Evolutionary conservation across 1,284 basidiomycete species (phyloP).

Genomic region (Ustilago loliicola): DNA sequence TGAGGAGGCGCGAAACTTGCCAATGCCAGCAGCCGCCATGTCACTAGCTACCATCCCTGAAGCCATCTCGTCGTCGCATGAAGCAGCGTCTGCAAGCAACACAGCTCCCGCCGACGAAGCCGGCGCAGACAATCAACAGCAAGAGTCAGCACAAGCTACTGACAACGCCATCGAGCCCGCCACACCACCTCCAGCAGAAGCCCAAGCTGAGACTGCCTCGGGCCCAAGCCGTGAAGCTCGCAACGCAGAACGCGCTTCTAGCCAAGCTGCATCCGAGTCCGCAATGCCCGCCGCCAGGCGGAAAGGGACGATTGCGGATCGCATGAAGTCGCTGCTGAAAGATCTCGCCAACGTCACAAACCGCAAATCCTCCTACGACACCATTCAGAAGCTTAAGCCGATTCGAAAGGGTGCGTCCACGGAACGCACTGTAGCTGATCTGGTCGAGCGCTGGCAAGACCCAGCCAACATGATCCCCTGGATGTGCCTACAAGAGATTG

Average conservation of each 20-base stretch:
- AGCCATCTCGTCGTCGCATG: constrained; percentile 2
- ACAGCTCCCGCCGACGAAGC: neutral
- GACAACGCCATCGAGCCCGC: neutral
- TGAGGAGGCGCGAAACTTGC: neutral
- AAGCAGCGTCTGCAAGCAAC: neutral
- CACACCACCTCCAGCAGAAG: neutral
- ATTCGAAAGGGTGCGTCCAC: constrained; percentile 11
- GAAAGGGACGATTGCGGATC: constrained; percentile 26
- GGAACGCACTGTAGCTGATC: constrained; percentile 19
- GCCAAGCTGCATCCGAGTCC: constrained; percentile 21
- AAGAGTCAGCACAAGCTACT: neutral
- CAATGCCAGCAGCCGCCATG: neutral
- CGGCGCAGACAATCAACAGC: neutral
- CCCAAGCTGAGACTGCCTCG: neutral
- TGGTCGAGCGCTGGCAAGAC: constrained; percentile 41
- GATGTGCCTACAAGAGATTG: constrained; percentile 34
- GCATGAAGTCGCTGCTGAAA: constrained; percentile 34
- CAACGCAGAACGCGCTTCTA: constrained; percentile 2
- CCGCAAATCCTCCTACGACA: constrained; percentile 30
- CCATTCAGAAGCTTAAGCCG: constrained; percentile 32
- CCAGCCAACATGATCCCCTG: constrained; percentile 44
- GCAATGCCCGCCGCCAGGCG: neutral
- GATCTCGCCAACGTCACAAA: constrained; percentile 25
- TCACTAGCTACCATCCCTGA: neutral
- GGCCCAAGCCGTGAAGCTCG: neutral